Conservation (phyloP, 768 basidiomycete genomes). For the Trametes sanguinea region DNA sequence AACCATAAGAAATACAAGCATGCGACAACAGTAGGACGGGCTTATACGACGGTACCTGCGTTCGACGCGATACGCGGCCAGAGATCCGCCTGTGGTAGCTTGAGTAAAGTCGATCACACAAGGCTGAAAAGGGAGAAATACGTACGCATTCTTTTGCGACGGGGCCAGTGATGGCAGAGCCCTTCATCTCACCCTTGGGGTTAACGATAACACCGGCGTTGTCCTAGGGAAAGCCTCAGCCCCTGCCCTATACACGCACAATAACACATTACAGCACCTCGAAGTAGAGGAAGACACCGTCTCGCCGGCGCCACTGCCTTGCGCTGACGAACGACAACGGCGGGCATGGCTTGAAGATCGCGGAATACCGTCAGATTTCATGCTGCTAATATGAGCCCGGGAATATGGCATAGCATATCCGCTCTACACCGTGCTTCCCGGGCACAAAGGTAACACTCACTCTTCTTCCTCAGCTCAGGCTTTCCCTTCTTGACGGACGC, state of each 20-base stretch:
- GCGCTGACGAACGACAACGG: constrained; percentile 95
- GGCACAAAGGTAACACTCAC: constrained; percentile 49
- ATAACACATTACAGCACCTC: constrained; percentile 54
- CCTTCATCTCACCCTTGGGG: constrained; percentile 99
- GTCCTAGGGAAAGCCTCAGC: constrained; percentile 49
- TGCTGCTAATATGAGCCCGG: neutral
- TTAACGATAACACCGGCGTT: constrained; percentile 98
- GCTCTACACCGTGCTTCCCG: too few relatives aligned
- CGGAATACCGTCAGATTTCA: neutral
- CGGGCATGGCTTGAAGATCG: constrained; percentile 84
- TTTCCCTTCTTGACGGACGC: constrained; percentile 99
- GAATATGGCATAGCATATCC: too few relatives aligned
- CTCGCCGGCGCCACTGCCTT: constrained; percentile 98
- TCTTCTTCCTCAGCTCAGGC: constrained; percentile 99
- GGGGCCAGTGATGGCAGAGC: constrained; percentile 93
- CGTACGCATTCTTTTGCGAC: constrained; percentile 99
- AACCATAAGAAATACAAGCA: constrained; percentile 34
- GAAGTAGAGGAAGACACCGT: constrained; percentile 99
- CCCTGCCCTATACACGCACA: neutral
- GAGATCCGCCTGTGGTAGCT: constrained; percentile 72
- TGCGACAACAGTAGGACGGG: constrained; percentile 24
- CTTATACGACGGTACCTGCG: constrained; percentile 95
- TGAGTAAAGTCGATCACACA: neutral
- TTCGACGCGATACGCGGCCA: constrained; percentile 99
- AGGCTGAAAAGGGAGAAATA: constrained; percentile 23